These are phyloP conservation scores for Neofusicoccum sp. DNA, from an alignment of 2,329 filamentous ascomycete genomes.

Conservation along the genomic window DNA sequence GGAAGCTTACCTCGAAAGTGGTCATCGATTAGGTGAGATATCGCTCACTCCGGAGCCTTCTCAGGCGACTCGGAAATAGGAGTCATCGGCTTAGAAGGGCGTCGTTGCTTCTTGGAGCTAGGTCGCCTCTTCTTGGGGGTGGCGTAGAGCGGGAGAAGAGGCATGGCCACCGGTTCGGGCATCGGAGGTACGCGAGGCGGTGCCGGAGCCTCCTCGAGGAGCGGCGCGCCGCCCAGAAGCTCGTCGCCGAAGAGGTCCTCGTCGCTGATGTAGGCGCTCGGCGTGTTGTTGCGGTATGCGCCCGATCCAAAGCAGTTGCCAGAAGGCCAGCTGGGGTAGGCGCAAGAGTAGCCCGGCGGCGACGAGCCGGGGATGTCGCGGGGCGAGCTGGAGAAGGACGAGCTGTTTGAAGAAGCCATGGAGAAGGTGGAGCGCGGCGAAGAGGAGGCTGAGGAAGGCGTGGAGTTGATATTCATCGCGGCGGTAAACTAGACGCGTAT, in stretches of 20 bases:
- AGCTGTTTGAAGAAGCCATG: conserved; percentile 36
- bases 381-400: conserved; percentile 35
- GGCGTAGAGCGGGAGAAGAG: conserved; percentile 43
- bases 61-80: conserved; percentile 45
- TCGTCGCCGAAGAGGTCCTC: conserved; percentile 45
- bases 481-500: conserved; percentile 1
- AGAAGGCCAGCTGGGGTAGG: conserved; percentile 45
- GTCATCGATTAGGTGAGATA: conserved; percentile 12
- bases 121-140: conserved; percentile 42
- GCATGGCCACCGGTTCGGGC: conserved; percentile 33
- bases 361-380: conserved; percentile 21
- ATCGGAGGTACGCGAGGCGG: conserved; percentile 38
- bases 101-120: conserved; percentile 43
- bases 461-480: conserved; percentile 16
- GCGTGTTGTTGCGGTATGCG: conserved; percentile 34
- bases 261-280: conserved; percentile 46
- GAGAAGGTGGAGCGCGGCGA: conserved; percentile 39
- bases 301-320: conserved; percentile 35
- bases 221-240: conserved; percentile 35
- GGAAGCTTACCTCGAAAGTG: conserved; percentile 12
- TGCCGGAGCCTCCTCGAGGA: conserved; percentile 43
- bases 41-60: conserved; percentile 38
- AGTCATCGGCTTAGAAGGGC: conserved; percentile 45
- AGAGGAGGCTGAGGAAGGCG: conserved; percentile 32
- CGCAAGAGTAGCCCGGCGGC: conserved; percentile 38